Percentiles rank a stretch among this genome's conserved stretches.
Conservation (phyloP, 495 filamentous ascomycete species). For the Trichoderma parareesei region DNA sequence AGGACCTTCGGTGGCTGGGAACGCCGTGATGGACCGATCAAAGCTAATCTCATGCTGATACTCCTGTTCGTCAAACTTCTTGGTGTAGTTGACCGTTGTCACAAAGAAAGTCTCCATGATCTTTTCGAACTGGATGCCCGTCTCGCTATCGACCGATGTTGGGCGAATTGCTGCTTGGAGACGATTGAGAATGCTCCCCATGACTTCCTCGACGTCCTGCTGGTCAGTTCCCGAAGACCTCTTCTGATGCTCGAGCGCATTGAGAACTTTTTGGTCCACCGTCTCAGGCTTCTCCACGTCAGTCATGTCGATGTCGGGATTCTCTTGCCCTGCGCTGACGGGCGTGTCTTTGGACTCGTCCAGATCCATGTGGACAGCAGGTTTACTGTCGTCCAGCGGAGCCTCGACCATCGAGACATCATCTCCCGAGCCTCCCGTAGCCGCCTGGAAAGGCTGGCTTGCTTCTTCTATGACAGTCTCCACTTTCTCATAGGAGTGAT, state of each 20-base stretch:
- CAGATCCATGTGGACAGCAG: neutral
- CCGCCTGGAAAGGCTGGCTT: neutral
- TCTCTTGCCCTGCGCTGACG: constrained; percentile 15
- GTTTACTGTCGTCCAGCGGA: neutral
- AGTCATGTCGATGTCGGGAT: constrained; percentile 20
- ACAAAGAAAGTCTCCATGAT: constrained; percentile 57
- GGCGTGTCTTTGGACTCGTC: neutral
- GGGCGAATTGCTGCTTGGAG: constrained; percentile 81
- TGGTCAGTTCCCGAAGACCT: constrained; percentile 40
- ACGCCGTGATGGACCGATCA: constrained; percentile 33
- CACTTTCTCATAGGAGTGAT: constrained; percentile 9
- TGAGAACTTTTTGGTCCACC: constrained; percentile 34
- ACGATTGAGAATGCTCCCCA: constrained; percentile 82
- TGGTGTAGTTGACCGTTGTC: constrained; percentile 36
- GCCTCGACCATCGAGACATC: constrained; percentile 10
- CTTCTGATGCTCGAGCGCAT: constrained; percentile 35
- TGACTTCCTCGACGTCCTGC: constrained; percentile 93
- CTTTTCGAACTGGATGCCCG: constrained; percentile 63
- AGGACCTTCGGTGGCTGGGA: constrained; percentile 23
- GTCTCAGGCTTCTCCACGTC: constrained; percentile 18
- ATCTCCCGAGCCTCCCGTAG: neutral
- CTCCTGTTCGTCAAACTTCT: constrained; percentile 24
- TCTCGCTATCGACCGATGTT: constrained; percentile 40
- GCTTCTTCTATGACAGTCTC: neutral
- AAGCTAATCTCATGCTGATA: constrained; percentile 27